Percentiles rank a stretch among this genome's conserved stretches.
Evolutionary conservation across 139 green algal genomes (phyloP).

Genomic region (Chlorella sp.): DNA sequence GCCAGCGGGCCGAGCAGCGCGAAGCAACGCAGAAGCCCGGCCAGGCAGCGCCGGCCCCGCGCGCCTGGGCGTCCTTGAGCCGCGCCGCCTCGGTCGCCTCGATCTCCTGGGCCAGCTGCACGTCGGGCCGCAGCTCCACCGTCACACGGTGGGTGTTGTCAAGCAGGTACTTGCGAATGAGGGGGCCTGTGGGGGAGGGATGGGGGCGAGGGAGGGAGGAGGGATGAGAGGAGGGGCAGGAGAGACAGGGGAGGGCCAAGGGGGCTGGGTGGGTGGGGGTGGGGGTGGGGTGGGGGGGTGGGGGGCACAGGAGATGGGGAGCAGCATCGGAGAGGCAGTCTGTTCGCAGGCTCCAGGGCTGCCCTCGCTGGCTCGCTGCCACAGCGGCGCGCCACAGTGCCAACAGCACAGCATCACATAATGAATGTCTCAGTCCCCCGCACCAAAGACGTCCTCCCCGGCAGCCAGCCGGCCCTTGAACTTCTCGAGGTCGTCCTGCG

Average conservation of each 20-base stretch:
- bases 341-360: not conserved
- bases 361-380: no score
- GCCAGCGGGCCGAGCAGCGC: no score
- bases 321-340: not conserved
- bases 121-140: slow-evolving; percentile 82
- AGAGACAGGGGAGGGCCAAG: no score
- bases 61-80: slow-evolving; percentile 52
- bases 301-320: not conserved
- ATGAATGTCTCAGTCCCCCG: not conserved
- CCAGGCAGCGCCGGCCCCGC: no score
- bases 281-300: not conserved
- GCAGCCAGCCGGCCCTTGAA: slow-evolving; percentile 89
- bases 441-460: slow-evolving; percentile 89
- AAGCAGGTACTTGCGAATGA: slow-evolving; percentile 91
- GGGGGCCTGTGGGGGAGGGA: slow-evolving; percentile 44
- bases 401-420: not conserved
- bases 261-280: no score
- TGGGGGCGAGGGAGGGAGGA: not conserved
- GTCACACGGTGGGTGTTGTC: slow-evolving; percentile 90
- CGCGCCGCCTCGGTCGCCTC: slow-evolving; percentile 75
- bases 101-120: slow-evolving; percentile 54
- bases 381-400: not conserved
- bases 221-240: no score
- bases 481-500: slow-evolving; percentile 74
- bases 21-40: no score